Conservation (phyloP, 768 basidiomycete species). For the Mycena amicta region DNA sequence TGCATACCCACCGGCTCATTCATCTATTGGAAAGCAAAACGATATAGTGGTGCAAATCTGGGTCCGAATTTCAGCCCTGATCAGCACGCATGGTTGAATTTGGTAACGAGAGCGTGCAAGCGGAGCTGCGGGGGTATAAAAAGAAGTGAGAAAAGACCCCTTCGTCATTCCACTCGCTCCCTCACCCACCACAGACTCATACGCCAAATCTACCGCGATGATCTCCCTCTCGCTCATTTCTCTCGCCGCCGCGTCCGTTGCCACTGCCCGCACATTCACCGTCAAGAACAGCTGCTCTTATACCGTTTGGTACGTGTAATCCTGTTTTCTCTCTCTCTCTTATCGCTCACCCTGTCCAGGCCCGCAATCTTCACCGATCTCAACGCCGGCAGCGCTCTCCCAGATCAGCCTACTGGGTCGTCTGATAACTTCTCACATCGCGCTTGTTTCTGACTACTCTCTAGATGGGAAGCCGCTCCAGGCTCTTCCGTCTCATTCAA, state of each 20-base stretch:
- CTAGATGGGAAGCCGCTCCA: constrained; percentile 26
- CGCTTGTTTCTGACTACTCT: background rate
- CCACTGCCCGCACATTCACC: constrained; percentile 38
- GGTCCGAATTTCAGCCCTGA: too few species aligned
- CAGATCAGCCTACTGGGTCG: constrained; percentile 32
- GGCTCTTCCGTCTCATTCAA: constrained; percentile 32
- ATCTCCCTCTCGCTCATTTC: constrained; percentile 10
- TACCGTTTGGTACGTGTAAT: constrained; percentile 40
- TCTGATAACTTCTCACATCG: background rate
- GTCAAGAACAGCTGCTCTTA: constrained; percentile 47
- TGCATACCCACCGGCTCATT: too few species aligned
- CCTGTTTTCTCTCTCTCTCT: background rate
- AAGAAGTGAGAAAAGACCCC: too few species aligned
- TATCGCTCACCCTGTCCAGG: background rate
- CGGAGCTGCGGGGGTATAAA: too few species aligned
- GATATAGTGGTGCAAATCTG: too few species aligned
- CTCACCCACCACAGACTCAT: too few species aligned
- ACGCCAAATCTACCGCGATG: too few species aligned
- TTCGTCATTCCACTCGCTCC: too few species aligned
- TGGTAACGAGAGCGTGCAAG: too few species aligned
- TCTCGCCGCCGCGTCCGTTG: constrained; percentile 22
- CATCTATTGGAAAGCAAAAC: too few species aligned
- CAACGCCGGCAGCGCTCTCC: constrained; percentile 35
- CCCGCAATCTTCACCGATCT: constrained; percentile 40
- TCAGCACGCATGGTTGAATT: too few species aligned